Percentiles rank a stretch among this genome's conserved stretches.
Conservation (phyloP, 345 rosid genomes). For the Salix purpurea region DNA sequence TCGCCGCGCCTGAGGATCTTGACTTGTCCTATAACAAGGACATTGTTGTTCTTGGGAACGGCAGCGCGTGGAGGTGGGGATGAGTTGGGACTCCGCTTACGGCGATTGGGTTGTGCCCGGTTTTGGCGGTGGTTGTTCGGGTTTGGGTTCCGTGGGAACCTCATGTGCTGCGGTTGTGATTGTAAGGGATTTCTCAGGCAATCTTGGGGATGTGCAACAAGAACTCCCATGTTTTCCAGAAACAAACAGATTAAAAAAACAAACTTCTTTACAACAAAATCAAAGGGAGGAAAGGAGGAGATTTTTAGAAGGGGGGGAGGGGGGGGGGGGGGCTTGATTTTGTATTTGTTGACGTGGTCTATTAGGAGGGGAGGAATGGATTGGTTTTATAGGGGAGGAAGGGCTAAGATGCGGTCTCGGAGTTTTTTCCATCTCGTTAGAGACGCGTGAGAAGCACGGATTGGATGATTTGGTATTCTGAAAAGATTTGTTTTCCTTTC, state of each 20-base stretch:
- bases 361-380: fast-evolving
- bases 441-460: neutral
- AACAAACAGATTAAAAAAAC: neutral
- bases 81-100: conserved; percentile 37
- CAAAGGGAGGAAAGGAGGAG: neutral
- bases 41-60: conserved; percentile 2
- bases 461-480: too few species aligned
- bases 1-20: conserved; percentile 81
- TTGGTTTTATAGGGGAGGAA: neutral
- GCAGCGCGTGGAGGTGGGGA: conserved; percentile 21
- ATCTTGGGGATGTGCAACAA: conserved; percentile 54
- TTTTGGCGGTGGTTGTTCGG: conserved; percentile 19
- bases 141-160: conserved; percentile 18
- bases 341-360: neutral
- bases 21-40: conserved; percentile 41
- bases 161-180: conserved; percentile 20
- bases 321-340: neutral
- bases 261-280: neutral
- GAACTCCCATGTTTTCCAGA: conserved; percentile 51
- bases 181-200: conserved; percentile 33
- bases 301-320: neutral
- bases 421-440: neutral
- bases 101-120: conserved; percentile 36
- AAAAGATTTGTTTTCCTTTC: too few species aligned
- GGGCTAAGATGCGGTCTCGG: neutral